A percentile compares a stretch with the other conserved stretches of the same genome.
These are phyloP conservation scores for Plasmopara halstedii DNA, from an alignment of 352 stramenopile species.

Conservation along the genomic window DNA sequence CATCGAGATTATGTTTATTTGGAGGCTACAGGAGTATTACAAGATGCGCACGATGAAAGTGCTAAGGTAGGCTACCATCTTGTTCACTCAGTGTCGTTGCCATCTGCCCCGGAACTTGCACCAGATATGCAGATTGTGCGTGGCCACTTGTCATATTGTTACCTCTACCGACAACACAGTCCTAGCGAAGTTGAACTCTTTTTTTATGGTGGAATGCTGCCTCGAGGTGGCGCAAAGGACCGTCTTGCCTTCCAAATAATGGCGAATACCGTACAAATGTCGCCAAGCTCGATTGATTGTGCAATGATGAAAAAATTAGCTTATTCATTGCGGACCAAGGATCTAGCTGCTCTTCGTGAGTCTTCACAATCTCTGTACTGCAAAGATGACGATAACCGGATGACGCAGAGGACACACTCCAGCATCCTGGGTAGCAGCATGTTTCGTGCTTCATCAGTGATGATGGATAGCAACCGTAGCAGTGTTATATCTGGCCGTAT, in stretches of 20 bases:
- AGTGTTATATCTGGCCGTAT: slow-evolving; percentile 8
- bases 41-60: slow-evolving; percentile 26
- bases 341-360: slow-evolving; percentile 8
- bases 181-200: slow-evolving; percentile 44
- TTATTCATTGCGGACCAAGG: slow-evolving; percentile 42
- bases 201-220: slow-evolving; percentile 42
- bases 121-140: slow-evolving; percentile 60
- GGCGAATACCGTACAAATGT: slow-evolving; percentile 36
- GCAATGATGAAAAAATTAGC: slow-evolving; percentile 69
- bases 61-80: slow-evolving; percentile 48
- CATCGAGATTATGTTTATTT: slow-evolving; percentile 65
- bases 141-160: slow-evolving; percentile 47
- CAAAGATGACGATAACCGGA: slow-evolving; percentile 5
- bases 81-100: slow-evolving; percentile 46
- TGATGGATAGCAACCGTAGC: slow-evolving; percentile 19
- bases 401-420: too few relatives aligned
- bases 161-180: slow-evolving; percentile 33
- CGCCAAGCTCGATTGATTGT: slow-evolving; percentile 35
- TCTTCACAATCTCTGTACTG: slow-evolving; percentile 21
- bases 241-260: slow-evolving; percentile 35
- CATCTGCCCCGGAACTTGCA: slow-evolving; percentile 42
- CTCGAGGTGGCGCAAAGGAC: slow-evolving; percentile 39
- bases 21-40: slow-evolving; percentile 50
- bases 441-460: slow-evolving; percentile 16
- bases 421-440: slow-evolving; percentile 10